These are phyloP conservation scores for Echites panduratus DNA, from an alignment of 257 asterid genomes.

Conservation along the genomic window DNA sequence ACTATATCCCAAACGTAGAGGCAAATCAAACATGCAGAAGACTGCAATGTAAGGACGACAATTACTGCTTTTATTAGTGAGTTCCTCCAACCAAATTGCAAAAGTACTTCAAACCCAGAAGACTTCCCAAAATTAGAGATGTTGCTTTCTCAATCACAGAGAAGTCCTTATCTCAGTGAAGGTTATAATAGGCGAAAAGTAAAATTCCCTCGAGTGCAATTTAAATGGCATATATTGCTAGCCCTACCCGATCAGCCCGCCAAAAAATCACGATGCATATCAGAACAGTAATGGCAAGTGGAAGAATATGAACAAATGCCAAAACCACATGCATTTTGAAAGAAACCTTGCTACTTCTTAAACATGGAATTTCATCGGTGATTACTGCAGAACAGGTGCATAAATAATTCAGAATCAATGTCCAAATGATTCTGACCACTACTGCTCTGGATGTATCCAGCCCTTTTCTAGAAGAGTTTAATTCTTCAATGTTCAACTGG, in stretches of 20 bases:
- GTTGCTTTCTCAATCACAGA: neutral
- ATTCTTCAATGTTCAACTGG: neutral
- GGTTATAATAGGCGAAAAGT: neutral
- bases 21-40: slow-evolving; percentile 48
- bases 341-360: neutral
- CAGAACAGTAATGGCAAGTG: neutral
- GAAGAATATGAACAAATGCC: neutral
- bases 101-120: neutral
- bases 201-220: neutral
- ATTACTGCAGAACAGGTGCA: neutral
- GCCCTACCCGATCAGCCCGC: neutral
- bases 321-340: neutral
- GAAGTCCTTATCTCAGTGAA: neutral
- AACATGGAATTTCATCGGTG: neutral
- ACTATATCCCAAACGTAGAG: slow-evolving; percentile 21
- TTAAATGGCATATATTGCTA: neutral
- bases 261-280: neutral
- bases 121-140: neutral
- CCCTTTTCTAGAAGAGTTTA: neutral
- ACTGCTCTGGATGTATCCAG: neutral
- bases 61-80: slow-evolving; percentile 47
- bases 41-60: neutral
- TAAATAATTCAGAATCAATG: too few relatives aligned
- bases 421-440: neutral
- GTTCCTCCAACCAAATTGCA: slow-evolving; percentile 28